Conservation (phyloP, 2,329 filamentous ascomycete genomes). For the Botrytis medusae region DNA sequence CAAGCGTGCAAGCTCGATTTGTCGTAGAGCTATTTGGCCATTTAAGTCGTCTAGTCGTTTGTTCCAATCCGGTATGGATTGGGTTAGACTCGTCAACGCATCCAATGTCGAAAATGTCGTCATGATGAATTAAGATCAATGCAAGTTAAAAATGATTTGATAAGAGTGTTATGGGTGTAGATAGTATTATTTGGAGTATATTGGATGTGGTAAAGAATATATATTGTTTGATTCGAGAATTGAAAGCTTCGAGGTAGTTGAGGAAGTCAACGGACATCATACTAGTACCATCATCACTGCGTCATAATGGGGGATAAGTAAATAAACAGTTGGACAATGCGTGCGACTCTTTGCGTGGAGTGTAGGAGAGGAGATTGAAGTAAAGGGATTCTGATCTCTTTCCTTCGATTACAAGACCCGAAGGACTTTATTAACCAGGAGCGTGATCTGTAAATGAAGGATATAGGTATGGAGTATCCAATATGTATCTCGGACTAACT, state of each 20-base stretch:
- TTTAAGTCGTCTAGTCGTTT: slow-evolving; percentile 59
- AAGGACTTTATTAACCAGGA: not conserved
- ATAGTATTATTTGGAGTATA: not conserved
- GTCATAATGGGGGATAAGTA: not conserved
- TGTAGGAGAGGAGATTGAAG: not conserved
- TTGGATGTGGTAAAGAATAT: not conserved
- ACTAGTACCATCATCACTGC: slow-evolving; percentile 1
- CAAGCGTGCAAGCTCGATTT: slow-evolving; percentile 57
- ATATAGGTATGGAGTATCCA: not conserved
- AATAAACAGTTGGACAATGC: slow-evolving; percentile 6
- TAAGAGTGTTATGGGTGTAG: not conserved
- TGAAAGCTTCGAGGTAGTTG: slow-evolving; percentile 9
- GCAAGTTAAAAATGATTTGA: not conserved
- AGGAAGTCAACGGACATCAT: slow-evolving; percentile 6
- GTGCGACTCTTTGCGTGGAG: slow-evolving; percentile 1
- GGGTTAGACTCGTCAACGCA: slow-evolving; percentile 54
- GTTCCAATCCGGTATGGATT: slow-evolving; percentile 60
- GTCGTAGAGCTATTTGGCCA: slow-evolving; percentile 60
- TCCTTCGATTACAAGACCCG: not conserved
- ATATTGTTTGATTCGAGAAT: not conserved
- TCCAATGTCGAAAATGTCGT: slow-evolving; percentile 46
- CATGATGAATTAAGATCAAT: slow-evolving; percentile 22
- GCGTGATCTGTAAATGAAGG: slow-evolving; percentile 1
- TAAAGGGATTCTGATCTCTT: not conserved
- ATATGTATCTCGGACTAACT: slow-evolving; percentile 8